Evolutionary conservation across 495 filamentous ascomycete species (phyloP), one percentile per base, ranked within the genome.

Genomic region (Hypoxylon intermedium): DNA sequence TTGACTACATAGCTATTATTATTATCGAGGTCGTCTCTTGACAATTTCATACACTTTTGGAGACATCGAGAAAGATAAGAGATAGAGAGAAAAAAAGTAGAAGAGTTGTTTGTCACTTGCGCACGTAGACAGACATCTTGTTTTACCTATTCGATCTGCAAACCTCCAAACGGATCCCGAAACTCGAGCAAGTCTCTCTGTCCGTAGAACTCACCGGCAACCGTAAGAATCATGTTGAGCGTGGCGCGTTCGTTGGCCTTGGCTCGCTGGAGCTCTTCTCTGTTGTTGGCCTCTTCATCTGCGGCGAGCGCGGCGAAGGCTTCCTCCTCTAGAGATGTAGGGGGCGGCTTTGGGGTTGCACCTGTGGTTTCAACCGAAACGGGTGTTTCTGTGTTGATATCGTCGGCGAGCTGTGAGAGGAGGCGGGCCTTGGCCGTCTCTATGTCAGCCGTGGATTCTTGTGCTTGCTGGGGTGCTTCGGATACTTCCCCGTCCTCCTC

Each of bases 171-270:
- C 12, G 79, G 79, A 48, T 88, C 81, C 36, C 91, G 79, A 45
- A 85, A 86, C 64, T 86, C 84, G 42, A 98, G 75, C 28, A 98
- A 75, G 73, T 98, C 94, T 52, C 87, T 79, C 76, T 98, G 94
- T 2, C 94, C 92, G 72, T 89, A 98, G 64, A 89, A 85, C 74
- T 97, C 92, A 61, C 92, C 94, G 33, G 89, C 88, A 21, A 98
- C 79, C 0, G 90, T 93, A 48, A 98, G 79, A 53, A 97, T 90
- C 90, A 96, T 96, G 70, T 97, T 93, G 5, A 97, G 78, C 50
- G 89, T 88, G 16, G 77, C 79, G 47, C 76, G 73, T 55, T 81
- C 78, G 69, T 84, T 85, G 63, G 67, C 40, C 24, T 52, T 64
- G 26, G 68, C 57, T 9, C 70, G 55, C 7, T 58, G 47, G 16